Conservation (phyloP, 106 monocot genomes). For the Platanthera guangdongensis region DNA sequence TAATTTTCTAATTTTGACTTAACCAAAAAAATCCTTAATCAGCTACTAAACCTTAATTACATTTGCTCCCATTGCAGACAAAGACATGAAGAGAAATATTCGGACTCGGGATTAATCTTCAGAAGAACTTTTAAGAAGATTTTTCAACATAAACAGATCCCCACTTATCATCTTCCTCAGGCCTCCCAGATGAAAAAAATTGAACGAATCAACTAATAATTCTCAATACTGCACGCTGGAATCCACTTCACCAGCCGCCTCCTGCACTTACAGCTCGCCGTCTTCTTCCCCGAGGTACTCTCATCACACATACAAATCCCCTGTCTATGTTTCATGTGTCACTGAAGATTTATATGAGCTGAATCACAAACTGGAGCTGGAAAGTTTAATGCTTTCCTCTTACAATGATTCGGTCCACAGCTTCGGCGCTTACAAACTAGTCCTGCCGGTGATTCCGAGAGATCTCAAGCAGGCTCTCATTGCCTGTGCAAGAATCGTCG, state of each 20-base stretch:
- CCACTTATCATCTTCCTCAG: not conserved
- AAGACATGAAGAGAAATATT: not conserved
- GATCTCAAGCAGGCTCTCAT: constrained; percentile 66
- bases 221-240: not conserved
- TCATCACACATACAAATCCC: constrained; percentile 45
- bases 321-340: constrained; percentile 53
- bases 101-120: not conserved
- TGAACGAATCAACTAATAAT: not conserved
- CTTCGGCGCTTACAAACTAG: constrained; percentile 34
- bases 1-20: too few species aligned
- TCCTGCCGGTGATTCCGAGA: constrained; percentile 32
- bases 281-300: constrained; percentile 40
- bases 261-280: constrained; percentile 31
- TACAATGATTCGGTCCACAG: constrained; percentile 26
- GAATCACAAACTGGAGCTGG: constrained; percentile 56
- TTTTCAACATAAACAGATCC: not conserved
- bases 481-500: constrained; percentile 64
- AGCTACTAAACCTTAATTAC: too few species aligned
- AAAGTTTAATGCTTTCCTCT: constrained; percentile 53
- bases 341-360: constrained; percentile 65
- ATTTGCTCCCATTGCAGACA: not conserved
- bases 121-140: not conserved
- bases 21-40: too few species aligned
- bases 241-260: constrained; percentile 5
- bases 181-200: not conserved